Base-by-base conservation (phyloP, 495 filamentous ascomycete species). In the Barbatosphaeria neglecta region DNA sequence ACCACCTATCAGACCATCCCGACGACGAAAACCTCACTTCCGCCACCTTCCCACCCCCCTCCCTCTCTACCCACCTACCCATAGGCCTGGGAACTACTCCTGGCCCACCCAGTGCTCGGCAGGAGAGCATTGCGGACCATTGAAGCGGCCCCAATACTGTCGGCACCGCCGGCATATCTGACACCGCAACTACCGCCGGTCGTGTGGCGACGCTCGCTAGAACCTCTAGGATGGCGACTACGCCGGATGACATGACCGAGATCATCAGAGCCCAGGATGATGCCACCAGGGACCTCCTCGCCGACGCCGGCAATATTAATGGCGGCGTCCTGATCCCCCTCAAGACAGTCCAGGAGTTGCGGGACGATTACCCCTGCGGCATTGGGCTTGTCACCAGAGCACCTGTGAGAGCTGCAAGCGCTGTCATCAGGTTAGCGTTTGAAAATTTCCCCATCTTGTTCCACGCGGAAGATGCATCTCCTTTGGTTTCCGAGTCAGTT, bases 281-380 rank as follows among this genome's bases (percentile, higher is more conserved):
- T 13, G 18, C 62, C 20, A 48, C 62, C 39, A 52, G 43, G 39
- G 53, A 57, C 18, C 52, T 67, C 23, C 22, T 64, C n/a, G 51
- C 46, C 13, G 45, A 48, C 3, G 51, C 46, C 13, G 45, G 47
- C 3, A 55, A 66, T 23, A 38, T 66, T 15, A 52, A 66, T 24
- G 52, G 55, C 25, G 64, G 64, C 2, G 63, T 67, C 16, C 61
- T 81, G 22, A 63, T 79, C 19, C 71, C 76, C 18, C 57, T 82
- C 15, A 78, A 76, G 57, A 80, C 78, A 1, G 62, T 65, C 5
- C 65, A 73, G 16, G 78, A 82, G 53, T 55, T 74, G 17, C 61
- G 65, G 43, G 68, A 75, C 41, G 66, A 70, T 39, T 60, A 72
- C 23, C 48, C 51, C 16, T 63, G 70, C 44, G 69, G 71, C 18